Evolutionary conservation across 2,329 filamentous ascomycete species (phyloP), one percentile per base, ranked within the genome.

Genomic region (Fusarium odoratissimum): DNA sequence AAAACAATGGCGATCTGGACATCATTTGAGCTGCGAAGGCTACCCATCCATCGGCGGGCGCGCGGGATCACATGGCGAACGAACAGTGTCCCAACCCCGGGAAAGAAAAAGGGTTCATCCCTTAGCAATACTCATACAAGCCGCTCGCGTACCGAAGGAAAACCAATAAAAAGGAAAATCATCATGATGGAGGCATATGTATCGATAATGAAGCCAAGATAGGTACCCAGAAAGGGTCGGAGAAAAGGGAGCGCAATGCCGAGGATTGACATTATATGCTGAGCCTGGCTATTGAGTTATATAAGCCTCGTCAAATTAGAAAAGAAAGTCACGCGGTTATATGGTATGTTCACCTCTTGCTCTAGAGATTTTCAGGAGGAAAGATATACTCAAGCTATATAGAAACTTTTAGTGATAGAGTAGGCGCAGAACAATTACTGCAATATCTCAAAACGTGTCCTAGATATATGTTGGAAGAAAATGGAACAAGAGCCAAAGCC

Each of bases 71-170:
- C 49, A n/a, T 38, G 8, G 13, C 33, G 49, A 28, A n/a, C 49
- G 33, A 52, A 35, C 13, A 21, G 0, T 0, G 5, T 0, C 13
- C 10, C 23, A 38, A 38, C 33, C 2, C 23, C 7, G 7, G 33
- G 33, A 28, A 52, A 16, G 9, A 38, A 21, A 8, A 46, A 57
- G 1, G 17, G 54, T 17, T 46, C 54, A 13, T 57, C 54, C 23
- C 5, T 35, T 4, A 28, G 13, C 6, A 57, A 4, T 11, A 35
- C 8, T 5, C n/a, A 17, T 1, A 12, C 6, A 42, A 46, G 28
- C 14, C 54, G 40, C 30, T 35, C 40, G 17, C 54, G 54, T 28
- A 57, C 19, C 9, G 30, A 57, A 21, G 54, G 54, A 28, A 57
- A 57, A 3, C 54, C 30, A 8, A 46, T 25, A 5, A 46, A 35